Conservation (phyloP, 805 yeast genomes). For the Wickerhamiella lipophila region DNA sequence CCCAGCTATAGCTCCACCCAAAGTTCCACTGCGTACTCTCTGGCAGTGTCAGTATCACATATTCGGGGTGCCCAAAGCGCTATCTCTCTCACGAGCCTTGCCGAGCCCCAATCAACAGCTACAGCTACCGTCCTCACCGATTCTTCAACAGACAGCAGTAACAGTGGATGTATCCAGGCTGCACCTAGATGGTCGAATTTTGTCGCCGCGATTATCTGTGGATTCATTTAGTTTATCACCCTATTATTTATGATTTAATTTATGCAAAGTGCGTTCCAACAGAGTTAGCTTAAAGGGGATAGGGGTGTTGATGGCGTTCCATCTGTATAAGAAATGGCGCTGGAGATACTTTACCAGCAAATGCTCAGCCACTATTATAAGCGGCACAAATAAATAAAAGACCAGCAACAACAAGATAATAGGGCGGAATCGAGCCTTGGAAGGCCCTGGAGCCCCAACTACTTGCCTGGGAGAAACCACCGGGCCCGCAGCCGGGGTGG, state of each 20-base stretch:
- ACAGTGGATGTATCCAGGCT: neutral
- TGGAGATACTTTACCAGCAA: neutral
- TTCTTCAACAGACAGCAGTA: neutral
- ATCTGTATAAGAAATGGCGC: neutral
- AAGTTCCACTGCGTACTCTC: conserved; percentile 10
- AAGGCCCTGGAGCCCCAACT: neutral
- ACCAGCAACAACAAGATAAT: neutral
- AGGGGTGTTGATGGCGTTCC: neutral
- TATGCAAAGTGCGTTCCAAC: neutral
- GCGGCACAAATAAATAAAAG: neutral
- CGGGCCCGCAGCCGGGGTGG: too few species aligned
- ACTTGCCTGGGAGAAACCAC: too few species aligned
- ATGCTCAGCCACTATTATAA: neutral
- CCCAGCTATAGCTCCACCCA: conserved; percentile 19
- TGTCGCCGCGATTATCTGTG: neutral
- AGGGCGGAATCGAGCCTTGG: neutral
- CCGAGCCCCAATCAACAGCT: neutral
- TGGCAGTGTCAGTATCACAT: neutral
- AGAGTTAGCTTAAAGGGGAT: neutral
- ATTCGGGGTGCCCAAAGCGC: conserved; percentile 14
- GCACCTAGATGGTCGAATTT: neutral
- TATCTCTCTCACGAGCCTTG: neutral
- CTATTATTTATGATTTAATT: neutral
- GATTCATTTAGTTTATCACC: neutral
- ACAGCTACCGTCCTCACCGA: neutral